These are phyloP conservation scores for Boletus subparvulus DNA, from an alignment of 768 basidiomycete genomes.

Conservation along the genomic window DNA sequence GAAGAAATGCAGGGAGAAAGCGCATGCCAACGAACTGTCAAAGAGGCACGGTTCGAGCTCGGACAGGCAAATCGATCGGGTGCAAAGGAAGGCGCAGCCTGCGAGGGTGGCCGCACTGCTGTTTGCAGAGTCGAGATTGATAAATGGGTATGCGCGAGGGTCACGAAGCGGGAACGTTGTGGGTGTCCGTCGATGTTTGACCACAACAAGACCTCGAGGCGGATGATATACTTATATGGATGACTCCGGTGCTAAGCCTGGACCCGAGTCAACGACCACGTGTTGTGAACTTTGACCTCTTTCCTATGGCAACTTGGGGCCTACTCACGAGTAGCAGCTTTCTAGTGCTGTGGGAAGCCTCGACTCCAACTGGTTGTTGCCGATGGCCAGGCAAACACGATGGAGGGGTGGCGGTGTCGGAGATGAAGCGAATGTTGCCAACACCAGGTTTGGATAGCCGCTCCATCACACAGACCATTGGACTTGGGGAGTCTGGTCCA, in stretches of 20 bases:
- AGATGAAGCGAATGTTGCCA: too few species aligned
- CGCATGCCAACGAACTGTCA: conserved; percentile 18
- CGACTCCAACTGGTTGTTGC: too few species aligned
- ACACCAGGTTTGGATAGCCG: too few species aligned
- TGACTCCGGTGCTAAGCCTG: background rate
- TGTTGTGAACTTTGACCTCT: background rate
- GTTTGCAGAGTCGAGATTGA: conserved; percentile 6
- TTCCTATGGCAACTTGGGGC: background rate
- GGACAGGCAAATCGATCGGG: conserved; percentile 10
- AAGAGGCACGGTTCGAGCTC: background rate
- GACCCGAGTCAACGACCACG: conserved; percentile 1
- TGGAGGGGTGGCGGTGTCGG: too few species aligned
- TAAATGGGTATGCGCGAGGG: background rate
- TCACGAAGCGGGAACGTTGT: conserved; percentile 15
- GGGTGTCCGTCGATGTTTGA: conserved; percentile 8
- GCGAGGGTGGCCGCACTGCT: conserved; percentile 11
- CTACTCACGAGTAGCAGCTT: too few species aligned
- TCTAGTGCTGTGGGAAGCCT: too few species aligned
- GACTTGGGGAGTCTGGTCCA: background rate
- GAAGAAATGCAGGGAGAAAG: conserved; percentile 28
- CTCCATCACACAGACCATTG: too few species aligned
- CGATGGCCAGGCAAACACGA: too few species aligned
- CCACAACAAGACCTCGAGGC: conserved; percentile 18
- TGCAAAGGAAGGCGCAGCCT: conserved; percentile 12
- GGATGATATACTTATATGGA: conserved; percentile 11